A percentile compares a stretch with the other conserved stretches of the same genome.
These are phyloP conservation scores for Trichosanthes truncata DNA, from an alignment of 306 rosid genomes.

Conservation along the genomic window DNA sequence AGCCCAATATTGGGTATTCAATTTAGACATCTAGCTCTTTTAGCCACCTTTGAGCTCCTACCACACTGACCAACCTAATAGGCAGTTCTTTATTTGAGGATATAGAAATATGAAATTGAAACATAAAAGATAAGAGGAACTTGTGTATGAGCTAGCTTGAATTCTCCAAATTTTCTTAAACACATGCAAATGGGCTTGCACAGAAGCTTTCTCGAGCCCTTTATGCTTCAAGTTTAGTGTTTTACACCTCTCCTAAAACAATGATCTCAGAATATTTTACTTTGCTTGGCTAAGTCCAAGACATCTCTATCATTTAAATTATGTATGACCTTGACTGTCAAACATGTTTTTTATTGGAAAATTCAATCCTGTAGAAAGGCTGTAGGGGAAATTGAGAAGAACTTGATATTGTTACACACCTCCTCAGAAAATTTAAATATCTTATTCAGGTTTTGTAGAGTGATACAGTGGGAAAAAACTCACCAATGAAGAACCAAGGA, in stretches of 20 bases:
- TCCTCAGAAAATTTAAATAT: background rate
- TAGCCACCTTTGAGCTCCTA: background rate
- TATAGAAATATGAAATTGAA: background rate
- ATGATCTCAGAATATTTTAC: background rate
- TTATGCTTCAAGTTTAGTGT: background rate
- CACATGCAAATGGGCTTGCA: background rate
- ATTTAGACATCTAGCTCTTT: background rate
- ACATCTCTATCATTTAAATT: background rate
- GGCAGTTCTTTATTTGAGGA: background rate
- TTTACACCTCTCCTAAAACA: background rate
- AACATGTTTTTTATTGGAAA: background rate
- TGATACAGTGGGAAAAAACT: background rate
- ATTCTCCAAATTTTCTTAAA: background rate
- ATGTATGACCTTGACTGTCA: background rate
- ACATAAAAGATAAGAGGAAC: background rate
- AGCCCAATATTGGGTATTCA: background rate
- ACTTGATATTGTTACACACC: no score
- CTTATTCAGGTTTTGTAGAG: background rate
- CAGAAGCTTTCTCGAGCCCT: background rate
- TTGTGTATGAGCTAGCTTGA: background rate
- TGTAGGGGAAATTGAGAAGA: background rate
- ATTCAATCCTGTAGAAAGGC: background rate
- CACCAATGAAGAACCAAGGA: background rate
- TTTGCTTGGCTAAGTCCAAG: background rate
- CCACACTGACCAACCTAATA: background rate